Evolutionary conservation across 345 rosid species (phyloP).

Genomic region (Gynandropsis gynandra): DNA sequence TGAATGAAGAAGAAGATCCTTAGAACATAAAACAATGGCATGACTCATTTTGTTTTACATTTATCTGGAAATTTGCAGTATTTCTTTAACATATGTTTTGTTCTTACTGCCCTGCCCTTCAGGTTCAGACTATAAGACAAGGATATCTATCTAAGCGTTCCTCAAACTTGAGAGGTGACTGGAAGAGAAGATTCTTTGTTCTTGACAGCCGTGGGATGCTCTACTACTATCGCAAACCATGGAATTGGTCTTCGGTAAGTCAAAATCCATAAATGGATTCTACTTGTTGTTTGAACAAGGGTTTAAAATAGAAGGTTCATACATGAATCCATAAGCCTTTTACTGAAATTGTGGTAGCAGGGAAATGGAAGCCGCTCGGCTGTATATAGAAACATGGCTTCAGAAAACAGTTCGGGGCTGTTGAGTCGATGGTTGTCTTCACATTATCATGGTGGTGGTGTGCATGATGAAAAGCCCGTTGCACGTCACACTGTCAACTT

Average conservation of each 20-base stretch:
- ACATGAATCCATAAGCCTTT: conserved; percentile 18
- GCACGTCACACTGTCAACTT: conserved; percentile 71
- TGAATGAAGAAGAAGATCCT: no score
- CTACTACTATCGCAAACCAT: conserved; percentile 74
- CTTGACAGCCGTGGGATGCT: conserved; percentile 80
- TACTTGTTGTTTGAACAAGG: neutral
- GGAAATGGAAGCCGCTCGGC: conserved; percentile 48
- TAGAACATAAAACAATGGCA: no score
- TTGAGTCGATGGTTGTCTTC: conserved; percentile 80
- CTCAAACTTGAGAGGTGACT: conserved; percentile 73
- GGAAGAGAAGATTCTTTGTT: conserved; percentile 80
- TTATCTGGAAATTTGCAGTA: neutral
- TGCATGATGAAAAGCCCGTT: conserved; percentile 62
- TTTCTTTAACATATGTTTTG: no score
- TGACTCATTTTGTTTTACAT: conserved; percentile 1
- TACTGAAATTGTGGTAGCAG: no score
- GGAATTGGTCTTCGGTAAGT: conserved; percentile 57
- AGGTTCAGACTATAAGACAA: conserved; percentile 78
- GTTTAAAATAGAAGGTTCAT: conserved; percentile 1
- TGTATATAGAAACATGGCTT: conserved; percentile 35
- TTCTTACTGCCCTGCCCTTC: conserved; percentile 13
- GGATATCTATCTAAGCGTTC: conserved; percentile 81
- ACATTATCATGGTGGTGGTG: conserved; percentile 66
- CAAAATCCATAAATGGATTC: conserved; percentile 9
- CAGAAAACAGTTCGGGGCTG: conserved; percentile 53